A percentile compares a stretch with the other conserved stretches of the same genome.
These are phyloP conservation scores for Beauveria australis DNA, from an alignment of 2,329 filamentous ascomycete genomes.

Conservation along the genomic window DNA sequence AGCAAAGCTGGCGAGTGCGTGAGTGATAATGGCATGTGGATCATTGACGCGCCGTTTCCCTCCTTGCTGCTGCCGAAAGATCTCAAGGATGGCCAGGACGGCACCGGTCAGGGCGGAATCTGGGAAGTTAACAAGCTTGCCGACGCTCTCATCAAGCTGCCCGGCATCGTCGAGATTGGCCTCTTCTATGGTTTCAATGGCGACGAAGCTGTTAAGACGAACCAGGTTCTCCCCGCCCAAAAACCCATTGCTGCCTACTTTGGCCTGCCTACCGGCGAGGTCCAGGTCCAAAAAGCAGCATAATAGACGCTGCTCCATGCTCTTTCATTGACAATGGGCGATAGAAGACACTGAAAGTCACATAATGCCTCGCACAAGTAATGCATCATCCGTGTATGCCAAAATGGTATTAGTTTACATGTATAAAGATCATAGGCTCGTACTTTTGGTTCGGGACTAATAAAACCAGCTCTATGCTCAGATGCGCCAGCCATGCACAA, in stretches of 20 bases:
- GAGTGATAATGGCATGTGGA: slow-evolving; percentile 56
- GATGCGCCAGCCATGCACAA: slow-evolving; percentile 6
- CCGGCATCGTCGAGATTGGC: slow-evolving; percentile 85
- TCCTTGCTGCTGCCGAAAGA: slow-evolving; percentile 59
- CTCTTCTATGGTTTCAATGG: slow-evolving; percentile 82
- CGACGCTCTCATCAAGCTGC: slow-evolving; percentile 66
- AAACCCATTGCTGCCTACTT: slow-evolving; percentile 94
- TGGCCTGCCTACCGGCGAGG: slow-evolving; percentile 71
- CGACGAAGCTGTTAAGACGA: slow-evolving; percentile 45
- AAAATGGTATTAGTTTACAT: slow-evolving; percentile 10
- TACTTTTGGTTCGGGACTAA: slow-evolving; percentile 5
- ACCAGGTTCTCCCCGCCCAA: slow-evolving; percentile 62
- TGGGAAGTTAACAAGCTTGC: slow-evolving; percentile 78
- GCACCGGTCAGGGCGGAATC: slow-evolving; percentile 42
- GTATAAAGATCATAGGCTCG: slow-evolving; percentile 12
- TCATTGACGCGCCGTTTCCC: slow-evolving; percentile 86
- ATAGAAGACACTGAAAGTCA: background rate
- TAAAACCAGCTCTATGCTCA: slow-evolving; percentile 10
- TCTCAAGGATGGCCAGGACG: slow-evolving; percentile 40
- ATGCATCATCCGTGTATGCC: slow-evolving; percentile 1
- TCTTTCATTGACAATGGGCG: background rate
- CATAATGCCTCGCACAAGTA: background rate
- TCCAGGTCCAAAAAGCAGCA: slow-evolving; percentile 37
- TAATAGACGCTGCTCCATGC: background rate
- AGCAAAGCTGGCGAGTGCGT: slow-evolving; percentile 73